Evolutionary conservation across 768 basidiomycete genomes (phyloP).

Genomic region (Mycena maculata): DNA sequence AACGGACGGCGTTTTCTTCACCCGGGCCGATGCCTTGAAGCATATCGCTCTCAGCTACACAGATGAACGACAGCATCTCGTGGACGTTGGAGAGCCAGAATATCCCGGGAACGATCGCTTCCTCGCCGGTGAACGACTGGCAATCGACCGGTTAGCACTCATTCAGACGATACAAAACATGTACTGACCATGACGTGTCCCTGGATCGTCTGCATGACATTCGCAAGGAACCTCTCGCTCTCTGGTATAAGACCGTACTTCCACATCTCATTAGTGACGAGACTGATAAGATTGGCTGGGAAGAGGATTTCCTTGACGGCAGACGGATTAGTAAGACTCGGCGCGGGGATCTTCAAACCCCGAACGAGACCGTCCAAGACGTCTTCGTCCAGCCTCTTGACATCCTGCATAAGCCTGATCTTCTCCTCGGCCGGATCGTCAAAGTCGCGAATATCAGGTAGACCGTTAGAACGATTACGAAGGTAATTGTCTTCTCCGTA

Average conservation of each 20-base stretch:
- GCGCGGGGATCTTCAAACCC: slow-evolving; percentile 91
- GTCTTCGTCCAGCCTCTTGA: slow-evolving; percentile 92
- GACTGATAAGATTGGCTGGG: slow-evolving; percentile 97
- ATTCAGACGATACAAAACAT: slow-evolving; percentile 6
- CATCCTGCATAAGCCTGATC: slow-evolving; percentile 91
- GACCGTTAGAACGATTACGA: slow-evolving; percentile 72
- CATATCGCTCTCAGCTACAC: slow-evolving; percentile 99
- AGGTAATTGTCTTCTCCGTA: slow-evolving; percentile 83
- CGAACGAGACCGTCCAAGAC: slow-evolving; percentile 90
- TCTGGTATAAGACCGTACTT: slow-evolving; percentile 97
- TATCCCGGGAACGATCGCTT: slow-evolving; percentile 94
- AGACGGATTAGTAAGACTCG: slow-evolving; percentile 91
- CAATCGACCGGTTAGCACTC: slow-evolving; percentile 23
- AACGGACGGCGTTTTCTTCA: slow-evolving; percentile 89
- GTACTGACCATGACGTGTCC: slow-evolving; percentile 93
- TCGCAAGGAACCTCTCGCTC: slow-evolving; percentile 97
- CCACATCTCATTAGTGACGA: slow-evolving; percentile 99
- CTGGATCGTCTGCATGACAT: slow-evolving; percentile 98
- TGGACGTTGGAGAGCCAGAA: slow-evolving; percentile 99
- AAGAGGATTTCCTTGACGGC: slow-evolving; percentile 97
- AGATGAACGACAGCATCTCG: slow-evolving; percentile 99
- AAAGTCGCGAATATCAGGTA: slow-evolving; percentile 77
- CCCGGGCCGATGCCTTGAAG: slow-evolving; percentile 97
- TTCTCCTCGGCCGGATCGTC: slow-evolving; percentile 97
- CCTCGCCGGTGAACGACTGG: slow-evolving; percentile 92